Evolutionary conservation across 108 stramenopile genomes (phyloP).

Genomic region (Discostella pseudostelligera): DNA sequence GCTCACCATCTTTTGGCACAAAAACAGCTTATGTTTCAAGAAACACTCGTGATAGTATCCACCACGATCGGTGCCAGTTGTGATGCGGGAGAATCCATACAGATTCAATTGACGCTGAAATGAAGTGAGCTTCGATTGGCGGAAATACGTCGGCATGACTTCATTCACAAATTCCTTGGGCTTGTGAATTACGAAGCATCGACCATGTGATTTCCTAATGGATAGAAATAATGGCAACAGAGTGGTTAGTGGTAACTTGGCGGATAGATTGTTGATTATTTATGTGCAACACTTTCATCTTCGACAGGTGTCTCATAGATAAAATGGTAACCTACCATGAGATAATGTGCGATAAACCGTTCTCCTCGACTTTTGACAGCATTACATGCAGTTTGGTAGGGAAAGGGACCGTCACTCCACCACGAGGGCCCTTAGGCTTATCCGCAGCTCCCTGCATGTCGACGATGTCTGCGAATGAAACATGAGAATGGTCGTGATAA

Average conservation of each 20-base stretch:
- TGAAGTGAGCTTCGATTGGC: slow-evolving; percentile 79
- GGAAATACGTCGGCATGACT: slow-evolving; percentile 89
- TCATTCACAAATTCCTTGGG: slow-evolving; percentile 65
- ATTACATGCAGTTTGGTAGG: slow-evolving; percentile 68
- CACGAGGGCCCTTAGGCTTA: slow-evolving; percentile 43
- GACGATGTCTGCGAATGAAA: not conserved
- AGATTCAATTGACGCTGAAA: slow-evolving; percentile 91
- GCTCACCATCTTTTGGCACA: slow-evolving; percentile 59
- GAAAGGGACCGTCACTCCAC: slow-evolving; percentile 63
- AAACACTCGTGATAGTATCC: slow-evolving; percentile 83
- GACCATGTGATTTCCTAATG: slow-evolving; percentile 60
- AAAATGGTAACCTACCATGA: slow-evolving; percentile 51
- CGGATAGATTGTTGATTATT: not conserved
- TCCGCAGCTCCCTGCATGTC: not conserved
- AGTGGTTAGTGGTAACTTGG: too few relatives aligned
- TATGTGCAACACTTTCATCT: not conserved
- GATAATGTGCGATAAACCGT: slow-evolving; percentile 54
- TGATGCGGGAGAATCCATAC: slow-evolving; percentile 70
- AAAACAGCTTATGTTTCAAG: slow-evolving; percentile 64
- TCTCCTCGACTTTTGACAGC: slow-evolving; percentile 56
- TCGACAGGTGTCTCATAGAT: too few relatives aligned
- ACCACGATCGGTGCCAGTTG: slow-evolving; percentile 64
- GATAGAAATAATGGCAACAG: too few relatives aligned
- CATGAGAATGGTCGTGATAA: not conserved
- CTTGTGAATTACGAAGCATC: slow-evolving; percentile 69